Evolutionary conservation across 2,329 filamentous ascomycete genomes (phyloP), one percentile per base, ranked within the genome.

Genomic region (Microcyclosporella mali): DNA sequence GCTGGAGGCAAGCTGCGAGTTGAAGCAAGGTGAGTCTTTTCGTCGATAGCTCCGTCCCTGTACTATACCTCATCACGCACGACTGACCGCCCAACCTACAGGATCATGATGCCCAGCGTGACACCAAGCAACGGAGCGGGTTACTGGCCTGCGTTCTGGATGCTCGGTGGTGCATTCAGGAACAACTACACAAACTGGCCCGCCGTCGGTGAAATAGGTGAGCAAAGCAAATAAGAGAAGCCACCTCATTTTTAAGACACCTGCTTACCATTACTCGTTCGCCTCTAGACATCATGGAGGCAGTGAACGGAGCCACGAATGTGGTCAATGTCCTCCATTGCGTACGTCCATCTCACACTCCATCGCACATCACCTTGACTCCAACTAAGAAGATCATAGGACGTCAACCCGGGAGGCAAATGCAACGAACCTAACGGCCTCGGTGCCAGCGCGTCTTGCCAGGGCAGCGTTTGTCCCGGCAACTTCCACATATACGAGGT

Each of bases 231-330:
- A n/a, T n/a, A n/a, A n/a, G n/a, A n/a, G n/a, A n/a, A n/a, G n/a
- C n/a, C n/a, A n/a, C n/a, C n/a, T n/a, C n/a, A n/a, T n/a, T n/a
- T n/a, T n/a, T n/a, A n/a, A n/a, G n/a, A n/a, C n/a, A n/a, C n/a
- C n/a, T n/a, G n/a, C n/a, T n/a, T n/a, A n/a, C n/a, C n/a, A n/a
- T n/a, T n/a, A n/a, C n/a, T n/a, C n/a, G n/a, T n/a, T n/a, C n/a
- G n/a, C n/a, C n/a, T n/a, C n/a, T 60, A 25, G 59, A 61, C 41
- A 60, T 61, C 35, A 56, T 61, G 52, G 59, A 61, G 41, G 59
- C 56, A 35, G 51, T 59, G 45, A 60, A 60, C 45, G 59, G 56
- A 14, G 18, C 9, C 36, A 49, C 14, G 44, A 53, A 41, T 50
- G 52, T 4, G 52, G 44, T 3, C 25, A 53, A 46, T 9, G 52